phyloP scores from a whole-genome alignment of 371 early-diverging fungal species.

The Funneliformis caledonium region DNA sequence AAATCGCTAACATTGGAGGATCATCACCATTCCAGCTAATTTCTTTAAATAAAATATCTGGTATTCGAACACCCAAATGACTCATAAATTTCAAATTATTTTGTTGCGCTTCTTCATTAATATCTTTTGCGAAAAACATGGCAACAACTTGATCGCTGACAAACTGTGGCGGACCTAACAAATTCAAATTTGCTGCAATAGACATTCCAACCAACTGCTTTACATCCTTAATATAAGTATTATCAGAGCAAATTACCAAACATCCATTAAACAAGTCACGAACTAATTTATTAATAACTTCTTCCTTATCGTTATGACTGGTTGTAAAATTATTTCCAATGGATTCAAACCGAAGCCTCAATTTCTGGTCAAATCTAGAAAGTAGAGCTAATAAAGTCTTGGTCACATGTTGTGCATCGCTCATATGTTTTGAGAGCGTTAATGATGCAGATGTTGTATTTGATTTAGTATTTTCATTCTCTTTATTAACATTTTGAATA shows the following conservation, averaged over 20 bases:
- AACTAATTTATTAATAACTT: not conserved
- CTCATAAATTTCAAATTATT: not conserved
- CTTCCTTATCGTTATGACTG: not conserved
- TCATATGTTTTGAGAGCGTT: conserved; percentile 45
- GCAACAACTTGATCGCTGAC: conserved; percentile 44
- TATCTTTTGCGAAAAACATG: not conserved
- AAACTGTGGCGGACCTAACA: conserved; percentile 41
- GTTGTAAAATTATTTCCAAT: not conserved
- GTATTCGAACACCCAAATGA: conserved; percentile 37
- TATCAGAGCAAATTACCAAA: conserved; percentile 46
- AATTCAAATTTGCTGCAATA: conserved; percentile 51
- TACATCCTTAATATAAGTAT: conserved; percentile 53
- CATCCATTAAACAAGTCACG: conserved; percentile 41
- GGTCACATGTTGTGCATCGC: conserved; percentile 50
- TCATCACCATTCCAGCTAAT: conserved; percentile 50
- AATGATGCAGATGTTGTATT: conserved; percentile 20
- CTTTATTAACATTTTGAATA: not conserved
- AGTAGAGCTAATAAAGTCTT: conserved; percentile 53
- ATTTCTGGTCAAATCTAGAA: conserved; percentile 45
- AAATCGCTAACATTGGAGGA: conserved; percentile 52
- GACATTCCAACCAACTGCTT: conserved; percentile 58
- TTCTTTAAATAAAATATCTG: conserved; percentile 33
- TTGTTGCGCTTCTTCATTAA: not conserved
- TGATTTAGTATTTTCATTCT: not conserved
- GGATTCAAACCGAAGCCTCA: conserved; percentile 36